Evolutionary conservation across 768 basidiomycete genomes (phyloP), one percentile per base, ranked within the genome.

Genomic region (Dentipellis sp.): DNA sequence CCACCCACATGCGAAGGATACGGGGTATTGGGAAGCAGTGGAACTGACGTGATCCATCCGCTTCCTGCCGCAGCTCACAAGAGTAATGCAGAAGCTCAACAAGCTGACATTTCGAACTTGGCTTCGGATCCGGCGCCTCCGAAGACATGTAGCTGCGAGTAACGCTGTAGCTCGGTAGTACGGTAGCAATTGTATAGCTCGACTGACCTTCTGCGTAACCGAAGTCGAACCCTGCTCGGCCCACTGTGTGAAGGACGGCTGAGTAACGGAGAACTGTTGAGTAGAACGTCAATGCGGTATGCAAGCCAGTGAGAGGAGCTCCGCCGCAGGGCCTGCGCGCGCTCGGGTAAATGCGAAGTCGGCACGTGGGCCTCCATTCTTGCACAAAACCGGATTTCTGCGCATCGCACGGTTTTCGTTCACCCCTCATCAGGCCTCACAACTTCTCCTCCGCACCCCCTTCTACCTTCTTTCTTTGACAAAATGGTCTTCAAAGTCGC

Each of bases 401-500:
- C 42, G 42, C 42, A 19, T 45, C 42, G 42, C 19, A 6, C 14
- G n/a, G 42, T 19, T 45, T 45, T 45, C 42, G 9, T 45, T n/a
- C 42, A 17, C 19, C 42, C 42, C 16, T 45, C 42, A 45, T 45
- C 42, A 45, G 42, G 16, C 19, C 42, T 45, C 42, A 17, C 14
- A n/a, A 45, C 14, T 45, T 45, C 29, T 6, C 29, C 29, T 29
- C 29, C 6, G 3, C 29, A 3, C 29, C 29, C 29, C 6, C 29
- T 29, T 29, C 29, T 29, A 3, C 29, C 29, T 29, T 29, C 29
- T 29, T 29, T 29, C 29, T 29, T 29, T 29, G 29, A 29, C 29
- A 71, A 58, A 39, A 91, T 91, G 89, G 80, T 83, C 64, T 93
- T 78, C 88, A 93, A 95, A 74, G 92, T 95, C 65, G 84, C 92